phyloP scores from a whole-genome alignment of 768 basidiomycete genomes.

The Cubamyces lactineus region DNA sequence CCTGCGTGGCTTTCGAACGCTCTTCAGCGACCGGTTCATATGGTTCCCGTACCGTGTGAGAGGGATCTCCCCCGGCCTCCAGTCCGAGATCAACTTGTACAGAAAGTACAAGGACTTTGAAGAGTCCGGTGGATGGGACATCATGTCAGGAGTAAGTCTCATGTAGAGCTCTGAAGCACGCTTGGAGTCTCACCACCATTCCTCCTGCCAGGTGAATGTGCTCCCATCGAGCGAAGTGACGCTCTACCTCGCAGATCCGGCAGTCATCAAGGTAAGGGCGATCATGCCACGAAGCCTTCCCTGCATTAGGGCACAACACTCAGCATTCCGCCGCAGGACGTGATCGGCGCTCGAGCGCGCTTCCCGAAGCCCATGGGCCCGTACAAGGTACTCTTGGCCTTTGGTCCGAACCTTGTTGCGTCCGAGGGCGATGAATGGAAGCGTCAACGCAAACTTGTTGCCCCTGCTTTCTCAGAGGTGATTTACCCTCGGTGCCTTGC shows the following conservation, averaged over 20 bases:
- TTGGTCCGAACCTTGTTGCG: constrained; percentile 62
- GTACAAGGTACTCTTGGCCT: constrained; percentile 51
- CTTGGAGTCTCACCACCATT: neutral
- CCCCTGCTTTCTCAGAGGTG: constrained; percentile 66
- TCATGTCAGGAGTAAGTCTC: constrained; percentile 29
- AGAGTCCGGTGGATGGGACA: constrained; percentile 25
- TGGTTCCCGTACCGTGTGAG: constrained; percentile 25
- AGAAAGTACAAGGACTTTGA: constrained; percentile 30
- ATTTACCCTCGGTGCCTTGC: neutral
- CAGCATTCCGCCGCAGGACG: constrained; percentile 43
- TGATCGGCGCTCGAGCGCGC: constrained; percentile 47
- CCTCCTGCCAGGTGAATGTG: constrained; percentile 12
- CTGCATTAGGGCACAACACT: neutral
- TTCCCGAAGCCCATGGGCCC: constrained; percentile 59
- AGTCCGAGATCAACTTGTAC: constrained; percentile 21
- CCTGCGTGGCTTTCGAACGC: constrained; percentile 22
- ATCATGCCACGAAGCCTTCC: neutral
- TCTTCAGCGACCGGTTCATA: constrained; percentile 23
- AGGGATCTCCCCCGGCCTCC: constrained; percentile 26
- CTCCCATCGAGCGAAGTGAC: constrained; percentile 10
- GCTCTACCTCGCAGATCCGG: constrained; percentile 24
- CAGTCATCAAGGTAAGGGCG: constrained; percentile 17
- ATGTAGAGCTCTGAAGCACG: neutral
- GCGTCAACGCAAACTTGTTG: constrained; percentile 59
- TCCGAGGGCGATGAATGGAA: constrained; percentile 70